Base-by-base conservation (phyloP, 148 eudicot genomes). In the Agrostemma githago region DNA sequence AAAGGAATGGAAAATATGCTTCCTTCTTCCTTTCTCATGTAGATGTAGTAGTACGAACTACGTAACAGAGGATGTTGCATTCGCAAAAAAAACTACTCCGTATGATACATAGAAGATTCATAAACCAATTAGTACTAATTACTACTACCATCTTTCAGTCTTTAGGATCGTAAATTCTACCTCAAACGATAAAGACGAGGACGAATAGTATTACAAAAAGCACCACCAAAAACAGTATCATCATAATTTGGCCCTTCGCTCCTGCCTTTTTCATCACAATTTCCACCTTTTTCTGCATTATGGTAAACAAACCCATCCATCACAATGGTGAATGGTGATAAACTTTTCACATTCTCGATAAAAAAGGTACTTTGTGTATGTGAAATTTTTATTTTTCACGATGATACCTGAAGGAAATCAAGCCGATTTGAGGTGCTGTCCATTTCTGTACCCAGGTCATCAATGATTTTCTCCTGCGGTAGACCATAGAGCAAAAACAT, bases 201-300 rank as follows among this genome's bases (percentile, higher is more conserved):
- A 92, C 90, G 62, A 90, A 92, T 1, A 92, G 82, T 79, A 92
- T 79, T 71, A 92, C 82, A 74, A 92, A 90, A 72, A 92, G 81
- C 51, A 83, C 92, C 56, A 90, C 76, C 83, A 92, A 79, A 85
- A 91, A 89, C 21, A 85, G 51, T 72, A 93, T 88, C 94, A 93
- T 91, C 97, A 91, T 85, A 57, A 91, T 48, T 75, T 91, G 98
- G 63, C 97, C 98, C 77, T 93, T 93, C 12, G 86, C 96, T 54
- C 98, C 86, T 63, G 98, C 93, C 84, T 88, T 93, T 86, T 93
- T 93, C 98, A 93, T 91, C 6, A 93, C 89, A 80, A 87, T 80
- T 15, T 80, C 89, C 68, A 93, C 97, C 78, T 93, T 93, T 88
- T 93, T 93, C 98, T 93, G 97, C 83, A 80, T 21, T 42, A 56